Evolutionary conservation across 768 basidiomycete genomes (phyloP).

Genomic region (Tylopilus balloui): DNA sequence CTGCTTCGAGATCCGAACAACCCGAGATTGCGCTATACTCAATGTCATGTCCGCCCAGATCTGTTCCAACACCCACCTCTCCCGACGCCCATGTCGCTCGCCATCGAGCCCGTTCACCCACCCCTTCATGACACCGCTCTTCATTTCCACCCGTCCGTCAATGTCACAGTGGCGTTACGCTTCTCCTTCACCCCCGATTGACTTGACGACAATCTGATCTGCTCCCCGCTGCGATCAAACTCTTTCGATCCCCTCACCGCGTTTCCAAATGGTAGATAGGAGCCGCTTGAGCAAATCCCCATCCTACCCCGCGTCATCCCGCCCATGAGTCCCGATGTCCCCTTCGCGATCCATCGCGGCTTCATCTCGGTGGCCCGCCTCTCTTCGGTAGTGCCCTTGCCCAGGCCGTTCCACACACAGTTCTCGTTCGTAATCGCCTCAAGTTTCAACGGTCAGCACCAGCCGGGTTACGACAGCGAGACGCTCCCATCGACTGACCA

Average conservation of each 20-base stretch:
- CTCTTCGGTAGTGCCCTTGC: constrained; percentile 2
- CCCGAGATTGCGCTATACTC: not conserved
- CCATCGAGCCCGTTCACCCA: constrained; percentile 1
- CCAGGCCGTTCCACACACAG: not conserved
- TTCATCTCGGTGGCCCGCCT: constrained; percentile 5
- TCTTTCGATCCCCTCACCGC: constrained; percentile 1
- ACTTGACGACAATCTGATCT: constrained; percentile 21
- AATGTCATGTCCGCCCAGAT: constrained; percentile 12
- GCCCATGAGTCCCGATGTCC: not conserved
- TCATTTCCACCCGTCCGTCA: not conserved
- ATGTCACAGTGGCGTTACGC: constrained; percentile 7
- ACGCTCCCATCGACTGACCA: constrained; percentile 13
- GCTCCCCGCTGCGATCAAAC: constrained; percentile 11
- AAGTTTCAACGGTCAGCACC: not conserved
- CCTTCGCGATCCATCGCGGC: constrained; percentile 23
- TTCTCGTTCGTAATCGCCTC: not conserved
- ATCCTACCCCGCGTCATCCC: constrained; percentile 16
- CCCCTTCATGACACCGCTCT: not conserved
- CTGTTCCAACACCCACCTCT: not conserved
- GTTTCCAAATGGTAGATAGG: constrained; percentile 10
- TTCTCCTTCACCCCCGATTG: constrained; percentile 10
- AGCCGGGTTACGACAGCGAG: constrained; percentile 11
- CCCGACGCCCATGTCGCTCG: not conserved
- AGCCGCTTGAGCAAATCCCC: constrained; percentile 8
- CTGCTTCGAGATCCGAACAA: constrained; percentile 10